phyloP scores from a whole-genome alignment of 139 green algal species.

The Auxenochlorella pyrenoidosa region DNA sequence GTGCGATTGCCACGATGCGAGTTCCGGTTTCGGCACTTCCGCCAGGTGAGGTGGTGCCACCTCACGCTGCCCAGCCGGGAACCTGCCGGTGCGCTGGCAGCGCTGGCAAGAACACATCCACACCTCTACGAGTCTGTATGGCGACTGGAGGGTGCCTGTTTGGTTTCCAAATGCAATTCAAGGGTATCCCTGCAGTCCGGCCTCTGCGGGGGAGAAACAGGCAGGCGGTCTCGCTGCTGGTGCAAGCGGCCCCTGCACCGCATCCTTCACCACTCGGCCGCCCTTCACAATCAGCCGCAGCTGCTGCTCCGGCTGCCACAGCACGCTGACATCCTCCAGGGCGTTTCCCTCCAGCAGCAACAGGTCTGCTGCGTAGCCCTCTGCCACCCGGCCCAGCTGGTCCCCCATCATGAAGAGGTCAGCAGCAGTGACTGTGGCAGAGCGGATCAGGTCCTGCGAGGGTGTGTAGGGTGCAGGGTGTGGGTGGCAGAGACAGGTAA shows the following conservation, averaged over 20 bases:
- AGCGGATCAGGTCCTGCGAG: slow-evolving; percentile 36
- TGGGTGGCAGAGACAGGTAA: too few species aligned
- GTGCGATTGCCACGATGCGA: too few species aligned
- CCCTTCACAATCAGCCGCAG: slow-evolving; percentile 13
- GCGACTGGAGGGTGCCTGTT: too few species aligned
- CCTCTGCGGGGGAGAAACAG: too few species aligned
- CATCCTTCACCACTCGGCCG: slow-evolving; percentile 3
- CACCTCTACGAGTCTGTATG: too few species aligned
- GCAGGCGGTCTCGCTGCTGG: background rate
- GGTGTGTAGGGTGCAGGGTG: background rate
- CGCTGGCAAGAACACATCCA: too few species aligned
- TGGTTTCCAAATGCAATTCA: too few species aligned
- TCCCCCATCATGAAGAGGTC: slow-evolving; percentile 48
- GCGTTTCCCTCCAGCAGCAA: slow-evolving; percentile 18
- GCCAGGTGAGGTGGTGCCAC: too few species aligned
- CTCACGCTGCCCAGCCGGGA: too few species aligned
- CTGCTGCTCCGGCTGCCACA: slow-evolving; percentile 3
- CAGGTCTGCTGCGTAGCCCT: slow-evolving; percentile 14
- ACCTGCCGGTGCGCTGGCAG: too few species aligned
- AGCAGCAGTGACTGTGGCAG: slow-evolving; percentile 53
- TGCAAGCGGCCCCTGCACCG: background rate
- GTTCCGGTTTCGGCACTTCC: too few species aligned
- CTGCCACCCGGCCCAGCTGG: background rate
- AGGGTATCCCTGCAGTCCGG: too few species aligned
- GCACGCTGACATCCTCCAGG: slow-evolving; percentile 3